phyloP scores from a whole-genome alignment of 139 green algal species.

The Pseudopediastrum boryanum region DNA sequence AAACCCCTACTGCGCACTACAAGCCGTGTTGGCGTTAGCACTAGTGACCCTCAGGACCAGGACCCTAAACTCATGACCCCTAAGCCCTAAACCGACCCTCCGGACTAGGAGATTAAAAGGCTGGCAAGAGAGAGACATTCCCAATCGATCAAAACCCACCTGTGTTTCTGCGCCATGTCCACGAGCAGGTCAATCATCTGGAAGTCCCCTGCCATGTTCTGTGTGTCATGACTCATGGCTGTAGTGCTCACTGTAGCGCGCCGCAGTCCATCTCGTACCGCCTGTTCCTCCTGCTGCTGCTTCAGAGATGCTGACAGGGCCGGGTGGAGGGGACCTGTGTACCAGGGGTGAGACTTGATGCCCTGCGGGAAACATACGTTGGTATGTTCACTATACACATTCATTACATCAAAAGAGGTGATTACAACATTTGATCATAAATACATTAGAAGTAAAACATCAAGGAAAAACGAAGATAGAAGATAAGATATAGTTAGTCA shows the following conservation, averaged over 20 bases:
- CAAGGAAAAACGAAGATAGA: not conserved
- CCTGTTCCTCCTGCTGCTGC: conserved; percentile 24
- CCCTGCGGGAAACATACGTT: conserved; percentile 14
- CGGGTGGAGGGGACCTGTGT: conserved; percentile 10
- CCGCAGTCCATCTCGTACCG: not conserved
- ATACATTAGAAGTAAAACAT: not conserved
- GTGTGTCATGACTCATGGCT: conserved; percentile 31
- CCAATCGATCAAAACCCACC: not conserved
- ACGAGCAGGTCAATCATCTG: conserved; percentile 34
- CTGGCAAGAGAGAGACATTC: not conserved
- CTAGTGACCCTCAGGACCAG: not conserved
- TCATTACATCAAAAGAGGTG: not conserved
- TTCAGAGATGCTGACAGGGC: conserved; percentile 19
- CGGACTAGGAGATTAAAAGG: not conserved
- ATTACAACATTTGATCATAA: not conserved
- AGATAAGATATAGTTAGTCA: not conserved
- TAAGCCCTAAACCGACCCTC: not conserved
- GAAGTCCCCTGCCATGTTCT: not conserved
- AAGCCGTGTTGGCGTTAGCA: not conserved
- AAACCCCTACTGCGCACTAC: not conserved
- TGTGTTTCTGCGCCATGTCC: conserved; percentile 16
- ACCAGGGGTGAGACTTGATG: conserved; percentile 41
- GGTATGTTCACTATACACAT: no score
- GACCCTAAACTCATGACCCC: not conserved
- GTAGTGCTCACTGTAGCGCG: conserved; percentile 11